Conservation (phyloP, 257 asterid genomes). For the Handroanthus guayacan region DNA sequence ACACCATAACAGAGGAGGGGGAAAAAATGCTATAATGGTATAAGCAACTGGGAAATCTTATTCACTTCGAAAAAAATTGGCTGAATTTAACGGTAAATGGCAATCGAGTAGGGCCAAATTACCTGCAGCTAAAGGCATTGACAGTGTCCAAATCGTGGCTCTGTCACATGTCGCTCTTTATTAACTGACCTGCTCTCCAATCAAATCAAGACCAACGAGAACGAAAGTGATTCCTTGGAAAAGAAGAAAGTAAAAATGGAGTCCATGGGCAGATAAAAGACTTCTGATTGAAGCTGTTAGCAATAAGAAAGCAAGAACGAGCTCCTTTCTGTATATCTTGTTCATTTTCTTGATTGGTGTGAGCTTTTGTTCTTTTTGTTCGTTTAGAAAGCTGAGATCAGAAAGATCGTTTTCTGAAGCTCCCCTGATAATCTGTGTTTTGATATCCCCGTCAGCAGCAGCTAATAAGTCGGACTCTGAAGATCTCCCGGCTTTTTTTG, state of each 20-base stretch:
- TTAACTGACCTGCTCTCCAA: conserved; percentile 71
- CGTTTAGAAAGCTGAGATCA: conserved; percentile 43
- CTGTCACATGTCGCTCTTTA: background rate
- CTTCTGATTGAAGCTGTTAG: conserved; percentile 72
- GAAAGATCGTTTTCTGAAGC: conserved; percentile 54
- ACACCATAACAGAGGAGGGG: conserved; percentile 20
- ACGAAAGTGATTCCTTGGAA: conserved; percentile 77
- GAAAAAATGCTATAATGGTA: conserved; percentile 14
- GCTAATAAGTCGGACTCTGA: conserved; percentile 66
- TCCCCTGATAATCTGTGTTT: conserved; percentile 43
- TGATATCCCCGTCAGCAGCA: conserved; percentile 47
- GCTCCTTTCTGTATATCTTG: conserved; percentile 74
- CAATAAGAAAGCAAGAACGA: conserved; percentile 70
- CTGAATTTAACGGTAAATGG: conserved; percentile 13
- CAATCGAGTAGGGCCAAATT: background rate
- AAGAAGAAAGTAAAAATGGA: conserved; percentile 79
- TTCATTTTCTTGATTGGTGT: conserved; percentile 52
- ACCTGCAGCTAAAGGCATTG: background rate
- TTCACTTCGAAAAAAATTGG: conserved; percentile 31
- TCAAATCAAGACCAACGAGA: conserved; percentile 73
- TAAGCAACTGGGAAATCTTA: conserved; percentile 20
- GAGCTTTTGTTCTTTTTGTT: conserved; percentile 39
- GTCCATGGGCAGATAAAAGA: conserved; percentile 77
- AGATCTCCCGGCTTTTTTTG: conserved; percentile 69
- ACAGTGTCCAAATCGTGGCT: background rate